Evolutionary conservation across 805 yeast species (phyloP).

Genomic region (Debaryomyces hansenii): DNA sequence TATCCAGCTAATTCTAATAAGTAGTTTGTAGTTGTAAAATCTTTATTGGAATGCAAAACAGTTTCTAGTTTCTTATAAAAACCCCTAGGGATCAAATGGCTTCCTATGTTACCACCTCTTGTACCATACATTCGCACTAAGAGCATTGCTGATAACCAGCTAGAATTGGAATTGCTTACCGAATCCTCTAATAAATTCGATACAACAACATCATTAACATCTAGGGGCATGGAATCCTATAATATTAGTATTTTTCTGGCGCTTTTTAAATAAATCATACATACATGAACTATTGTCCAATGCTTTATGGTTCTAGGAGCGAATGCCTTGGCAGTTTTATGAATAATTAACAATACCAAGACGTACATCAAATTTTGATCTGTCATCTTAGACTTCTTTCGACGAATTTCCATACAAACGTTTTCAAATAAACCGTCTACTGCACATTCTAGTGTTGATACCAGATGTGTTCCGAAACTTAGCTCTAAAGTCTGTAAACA

Average conservation of each 20-base stretch:
- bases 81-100: neutral
- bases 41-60: neutral
- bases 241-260: neutral
- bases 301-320: neutral
- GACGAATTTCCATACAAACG: too few relatives aligned
- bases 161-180: neutral
- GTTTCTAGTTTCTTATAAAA: neutral
- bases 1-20: constrained; percentile 1
- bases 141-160: constrained; percentile 5
- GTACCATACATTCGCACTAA: neutral
- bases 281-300: constrained; percentile 9
- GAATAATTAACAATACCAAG: constrained; percentile 1
- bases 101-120: neutral
- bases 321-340: neutral
- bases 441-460: too few relatives aligned
- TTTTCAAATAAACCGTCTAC: too few relatives aligned
- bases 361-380: neutral
- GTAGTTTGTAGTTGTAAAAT: constrained; percentile 8
- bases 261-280: constrained; percentile 1
- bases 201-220: neutral
- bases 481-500: too few relatives aligned
- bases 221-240: neutral
- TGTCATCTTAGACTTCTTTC: too few relatives aligned
- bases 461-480: too few relatives aligned
- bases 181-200: neutral